A percentile compares a stretch with the other conserved stretches of the same genome.
These are phyloP conservation scores for Cetraspora pellucida DNA, from an alignment of 192 early-diverging fungal species.

Conservation along the genomic window DNA sequence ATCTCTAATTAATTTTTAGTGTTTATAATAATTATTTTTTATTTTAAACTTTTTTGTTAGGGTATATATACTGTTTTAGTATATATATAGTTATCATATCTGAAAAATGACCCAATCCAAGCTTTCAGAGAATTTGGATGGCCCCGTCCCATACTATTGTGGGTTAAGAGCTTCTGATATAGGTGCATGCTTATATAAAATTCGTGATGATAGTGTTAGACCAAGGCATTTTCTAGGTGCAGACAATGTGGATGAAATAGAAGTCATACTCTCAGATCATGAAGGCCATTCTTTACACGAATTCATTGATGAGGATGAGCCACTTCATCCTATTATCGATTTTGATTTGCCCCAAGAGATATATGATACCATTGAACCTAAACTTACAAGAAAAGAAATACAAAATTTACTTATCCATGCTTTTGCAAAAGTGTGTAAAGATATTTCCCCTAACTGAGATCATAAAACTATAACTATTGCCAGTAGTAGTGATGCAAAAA, in stretches of 20 bases:
- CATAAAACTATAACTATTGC: not conserved
- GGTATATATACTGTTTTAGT: too few relatives aligned
- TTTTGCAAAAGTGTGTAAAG: not conserved
- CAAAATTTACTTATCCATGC: not conserved
- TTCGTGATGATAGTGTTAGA: too few relatives aligned
- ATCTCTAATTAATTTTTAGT: too few relatives aligned
- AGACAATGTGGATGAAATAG: not conserved
- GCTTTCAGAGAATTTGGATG: too few relatives aligned
- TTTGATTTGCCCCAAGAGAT: too few relatives aligned
- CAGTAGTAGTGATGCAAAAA: not conserved
- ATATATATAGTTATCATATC: too few relatives aligned
- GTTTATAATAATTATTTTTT: too few relatives aligned
- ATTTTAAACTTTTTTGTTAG: too few relatives aligned
- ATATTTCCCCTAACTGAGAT: not conserved
- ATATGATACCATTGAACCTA: not conserved
- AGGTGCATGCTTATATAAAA: too few relatives aligned
- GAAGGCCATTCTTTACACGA: not conserved
- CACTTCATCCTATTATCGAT: not conserved
- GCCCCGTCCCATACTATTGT: too few relatives aligned
- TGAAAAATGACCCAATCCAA: too few relatives aligned
- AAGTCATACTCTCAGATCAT: not conserved
- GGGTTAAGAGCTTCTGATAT: too few relatives aligned
- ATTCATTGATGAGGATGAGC: not conserved
- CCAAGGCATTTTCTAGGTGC: not conserved
- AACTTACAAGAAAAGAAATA: not conserved